Evolutionary conservation across 1,284 basidiomycete species (phyloP).

Genomic region (Pseudozyma hubeiensis): DNA sequence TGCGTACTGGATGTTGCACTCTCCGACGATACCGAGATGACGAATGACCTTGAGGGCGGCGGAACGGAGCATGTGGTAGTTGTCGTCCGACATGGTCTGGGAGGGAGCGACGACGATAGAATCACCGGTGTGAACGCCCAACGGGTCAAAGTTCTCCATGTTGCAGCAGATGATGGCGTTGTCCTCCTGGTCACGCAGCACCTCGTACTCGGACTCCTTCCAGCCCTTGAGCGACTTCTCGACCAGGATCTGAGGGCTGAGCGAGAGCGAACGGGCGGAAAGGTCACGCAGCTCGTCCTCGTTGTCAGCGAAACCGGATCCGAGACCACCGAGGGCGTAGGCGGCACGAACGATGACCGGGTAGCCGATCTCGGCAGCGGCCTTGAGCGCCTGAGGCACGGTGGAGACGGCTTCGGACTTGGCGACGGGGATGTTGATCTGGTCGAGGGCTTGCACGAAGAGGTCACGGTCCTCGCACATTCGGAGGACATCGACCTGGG

Average conservation of each 20-base stretch:
- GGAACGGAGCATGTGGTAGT: conserved; percentile 98
- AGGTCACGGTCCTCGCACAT: conserved; percentile 89
- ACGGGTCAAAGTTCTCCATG: conserved; percentile 98
- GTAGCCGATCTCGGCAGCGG: conserved; percentile 92
- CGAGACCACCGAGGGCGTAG: conserved; percentile 97
- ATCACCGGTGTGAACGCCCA: conserved; percentile 99
- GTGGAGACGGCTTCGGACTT: conserved; percentile 97
- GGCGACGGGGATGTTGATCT: conserved; percentile 97
- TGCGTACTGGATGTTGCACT: conserved; percentile 99
- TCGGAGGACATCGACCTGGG: conserved; percentile 85
- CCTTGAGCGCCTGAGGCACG: conserved; percentile 89
- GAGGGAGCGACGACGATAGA: conserved; percentile 99
- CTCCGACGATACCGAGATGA: conserved; percentile 96
- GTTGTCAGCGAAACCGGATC: conserved; percentile 97
- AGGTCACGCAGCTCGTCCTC: conserved; percentile 94
- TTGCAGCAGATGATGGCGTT: conserved; percentile 90
- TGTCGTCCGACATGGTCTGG: conserved; percentile 91
- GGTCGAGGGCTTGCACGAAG: conserved; percentile 95
- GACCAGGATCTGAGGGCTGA: conserved; percentile 95
- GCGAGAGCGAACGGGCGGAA: conserved; percentile 87
- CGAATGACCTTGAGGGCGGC: conserved; percentile 97
- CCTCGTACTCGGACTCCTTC: conserved; percentile 99
- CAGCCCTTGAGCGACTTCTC: conserved; percentile 99
- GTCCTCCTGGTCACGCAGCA: conserved; percentile 95
- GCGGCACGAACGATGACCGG: conserved; percentile 98